Base-by-base conservation (phyloP, 345 rosid genomes). In the Gossypium sturtianum region DNA sequence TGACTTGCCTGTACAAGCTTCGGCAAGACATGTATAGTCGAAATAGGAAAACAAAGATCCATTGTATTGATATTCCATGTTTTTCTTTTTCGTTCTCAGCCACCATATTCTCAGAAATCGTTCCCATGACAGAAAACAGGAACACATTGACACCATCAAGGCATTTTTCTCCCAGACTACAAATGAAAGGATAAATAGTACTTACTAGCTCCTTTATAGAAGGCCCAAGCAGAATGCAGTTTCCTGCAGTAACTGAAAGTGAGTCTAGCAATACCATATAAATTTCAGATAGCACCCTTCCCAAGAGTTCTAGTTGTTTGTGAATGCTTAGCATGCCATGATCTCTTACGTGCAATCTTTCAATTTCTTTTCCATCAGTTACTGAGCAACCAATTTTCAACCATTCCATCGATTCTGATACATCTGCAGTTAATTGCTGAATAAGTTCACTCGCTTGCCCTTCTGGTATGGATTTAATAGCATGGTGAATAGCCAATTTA, bases 361-460 rank as follows among this genome's bases (percentile, higher is more conserved):
- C 77, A 76, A 52, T 44, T 12, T 76, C 78, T 70, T 74, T 38
- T 38, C 74, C 80, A 75, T 75, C 82, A 54, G 70, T 71, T 64
- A 66, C 58, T 54, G 83, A 62, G 74, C 80, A 79, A 71, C 69
- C 59, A 52, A 17, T 68, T 80, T 84, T 89, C 81, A 93, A 79
- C 99, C 97, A 95, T 67, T 82, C 79, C 76, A 89, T 66, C 71
- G 93, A 82, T 80, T 88, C 86, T 68, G 86, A 83, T 60, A 90
- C 52, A 84, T 91, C 97, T 58, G 74, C 77, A 8, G 84, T 82
- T 86, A 93, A 82, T 71, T 83, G 86, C 76, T 67, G 83, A 68
- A 93, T 76, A 74, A 87, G 89, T 73, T 83, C 89, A 84, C 93
- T 79, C 34, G 84, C 93, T 84, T 93, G 99, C 76, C 97, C 98